Conservation (phyloP, 202 grass and related monocot species). For the Musa balbisiana region DNA sequence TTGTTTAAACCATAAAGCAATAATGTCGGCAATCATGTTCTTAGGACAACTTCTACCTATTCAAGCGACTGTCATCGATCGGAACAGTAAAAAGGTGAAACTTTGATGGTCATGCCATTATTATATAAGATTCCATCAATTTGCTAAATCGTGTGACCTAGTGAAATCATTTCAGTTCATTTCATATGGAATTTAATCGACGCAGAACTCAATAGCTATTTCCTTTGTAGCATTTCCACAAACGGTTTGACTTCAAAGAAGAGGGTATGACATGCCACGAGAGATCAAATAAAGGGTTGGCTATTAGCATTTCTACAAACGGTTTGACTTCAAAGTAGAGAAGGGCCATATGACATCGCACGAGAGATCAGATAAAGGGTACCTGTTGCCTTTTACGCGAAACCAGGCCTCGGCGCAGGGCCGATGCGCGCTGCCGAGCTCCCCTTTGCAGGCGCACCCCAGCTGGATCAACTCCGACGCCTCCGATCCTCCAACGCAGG, state of each 20-base stretch:
- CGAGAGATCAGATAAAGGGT: background rate
- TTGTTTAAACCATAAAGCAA: too few species aligned
- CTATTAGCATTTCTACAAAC: background rate
- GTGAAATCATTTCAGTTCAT: too few species aligned
- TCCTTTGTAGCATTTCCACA: background rate
- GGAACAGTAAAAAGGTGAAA: too few species aligned
- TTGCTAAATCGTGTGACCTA: too few species aligned
- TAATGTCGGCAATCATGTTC: too few species aligned
- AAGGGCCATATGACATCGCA: background rate
- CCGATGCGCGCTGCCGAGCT: background rate
- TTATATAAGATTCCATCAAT: too few species aligned
- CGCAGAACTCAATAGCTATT: too few species aligned
- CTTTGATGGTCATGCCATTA: too few species aligned
- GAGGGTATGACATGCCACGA: background rate
- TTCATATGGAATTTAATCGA: too few species aligned
- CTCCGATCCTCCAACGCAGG: background rate
- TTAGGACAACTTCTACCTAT: too few species aligned
- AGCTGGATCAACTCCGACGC: background rate
- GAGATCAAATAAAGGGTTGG: background rate
- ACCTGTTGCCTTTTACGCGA: constrained; percentile 10
- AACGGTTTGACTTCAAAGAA: background rate
- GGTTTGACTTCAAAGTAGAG: background rate
- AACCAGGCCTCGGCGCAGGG: constrained; percentile 15
- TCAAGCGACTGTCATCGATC: too few species aligned
- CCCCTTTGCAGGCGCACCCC: constrained; percentile 8